phyloP scores from a whole-genome alignment of 176 grass and related monocot species.

The Poa pratensis region DNA sequence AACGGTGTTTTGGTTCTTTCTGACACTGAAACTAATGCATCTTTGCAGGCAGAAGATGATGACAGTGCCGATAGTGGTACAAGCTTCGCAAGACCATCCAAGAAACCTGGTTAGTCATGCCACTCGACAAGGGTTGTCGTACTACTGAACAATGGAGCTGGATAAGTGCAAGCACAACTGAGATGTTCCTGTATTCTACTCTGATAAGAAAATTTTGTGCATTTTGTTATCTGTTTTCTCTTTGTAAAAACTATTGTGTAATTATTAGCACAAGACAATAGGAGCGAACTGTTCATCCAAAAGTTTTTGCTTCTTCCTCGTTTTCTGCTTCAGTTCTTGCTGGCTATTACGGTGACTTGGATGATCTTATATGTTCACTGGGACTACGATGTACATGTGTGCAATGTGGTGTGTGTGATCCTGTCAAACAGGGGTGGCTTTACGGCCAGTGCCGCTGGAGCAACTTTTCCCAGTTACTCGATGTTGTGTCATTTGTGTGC shows the following conservation, averaged over 20 bases:
- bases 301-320: conserved; percentile 35
- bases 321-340: background rate
- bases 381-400: background rate
- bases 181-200: background rate
- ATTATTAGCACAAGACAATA: conserved; percentile 4
- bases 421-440: background rate
- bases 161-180: conserved; percentile 14
- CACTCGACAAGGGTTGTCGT: background rate
- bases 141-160: conserved; percentile 6
- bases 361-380: background rate
- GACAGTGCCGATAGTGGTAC: conserved; percentile 57
- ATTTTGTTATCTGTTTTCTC: conserved; percentile 19
- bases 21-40: conserved; percentile 24
- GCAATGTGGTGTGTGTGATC: background rate
- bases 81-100: conserved; percentile 53
- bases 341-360: background rate
- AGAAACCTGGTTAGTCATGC: conserved; percentile 54
- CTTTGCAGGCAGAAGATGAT: conserved; percentile 67
- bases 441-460: background rate
- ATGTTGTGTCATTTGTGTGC: background rate
- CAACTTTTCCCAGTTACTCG: background rate
- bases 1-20: too few species aligned
- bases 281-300: background rate
- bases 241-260: conserved; percentile 35
- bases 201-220: background rate